phyloP scores from a whole-genome alignment of 164 flowering plant genomes.

The Vitis rotundifolia region DNA sequence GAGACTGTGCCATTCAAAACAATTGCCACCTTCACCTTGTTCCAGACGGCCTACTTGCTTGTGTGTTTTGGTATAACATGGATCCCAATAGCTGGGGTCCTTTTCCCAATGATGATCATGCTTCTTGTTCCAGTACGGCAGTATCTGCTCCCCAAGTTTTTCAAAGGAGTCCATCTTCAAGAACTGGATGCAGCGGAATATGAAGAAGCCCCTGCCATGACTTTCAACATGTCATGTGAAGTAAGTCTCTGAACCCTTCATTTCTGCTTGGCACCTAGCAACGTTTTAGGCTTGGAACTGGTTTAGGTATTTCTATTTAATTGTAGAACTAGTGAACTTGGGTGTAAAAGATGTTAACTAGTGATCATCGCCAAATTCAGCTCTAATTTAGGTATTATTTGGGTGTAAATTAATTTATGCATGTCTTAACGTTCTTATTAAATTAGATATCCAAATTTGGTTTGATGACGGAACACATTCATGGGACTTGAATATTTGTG shows the following conservation, averaged over 20 bases:
- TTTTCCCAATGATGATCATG: constrained; percentile 90
- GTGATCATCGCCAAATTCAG: too few relatives aligned
- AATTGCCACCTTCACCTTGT: constrained; percentile 73
- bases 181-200: constrained; percentile 95
- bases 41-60: constrained; percentile 80
- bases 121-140: constrained; percentile 91
- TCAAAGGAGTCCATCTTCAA: constrained; percentile 88
- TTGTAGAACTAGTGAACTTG: too few relatives aligned
- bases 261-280: background rate
- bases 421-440: too few relatives aligned
- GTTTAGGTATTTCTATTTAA: background rate
- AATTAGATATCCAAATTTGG: too few relatives aligned
- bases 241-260: constrained; percentile 41
- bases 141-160: constrained; percentile 84
- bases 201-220: constrained; percentile 77
- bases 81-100: constrained; percentile 93
- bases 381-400: too few relatives aligned
- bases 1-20: constrained; percentile 87
- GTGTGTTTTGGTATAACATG: constrained; percentile 87
- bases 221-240: constrained; percentile 58
- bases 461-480: too few relatives aligned
- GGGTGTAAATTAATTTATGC: too few relatives aligned
- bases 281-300: background rate
- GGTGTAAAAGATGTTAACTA: too few relatives aligned
- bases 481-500: too few relatives aligned